These are phyloP conservation scores for Aspergillus steynii DNA, from an alignment of 495 filamentous ascomycete species.

Conservation along the genomic window DNA sequence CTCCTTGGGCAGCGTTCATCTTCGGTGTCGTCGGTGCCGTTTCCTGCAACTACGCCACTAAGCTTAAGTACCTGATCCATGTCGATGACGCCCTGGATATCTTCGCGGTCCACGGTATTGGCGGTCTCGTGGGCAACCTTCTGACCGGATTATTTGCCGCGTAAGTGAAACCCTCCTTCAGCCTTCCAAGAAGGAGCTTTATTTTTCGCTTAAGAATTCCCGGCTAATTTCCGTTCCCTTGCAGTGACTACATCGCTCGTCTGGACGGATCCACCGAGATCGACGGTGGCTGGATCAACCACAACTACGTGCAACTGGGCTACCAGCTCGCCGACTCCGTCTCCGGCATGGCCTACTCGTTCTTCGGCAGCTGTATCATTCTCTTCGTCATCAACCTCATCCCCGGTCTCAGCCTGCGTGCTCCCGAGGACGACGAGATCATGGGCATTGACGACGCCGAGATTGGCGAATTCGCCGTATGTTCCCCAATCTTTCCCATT, in stretches of 20 bases:
- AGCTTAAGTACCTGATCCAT: constrained; percentile 85
- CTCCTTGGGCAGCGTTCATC: constrained; percentile 87
- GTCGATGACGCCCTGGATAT: constrained; percentile 94
- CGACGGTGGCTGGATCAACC: constrained; percentile 86
- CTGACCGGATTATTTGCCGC: constrained; percentile 90
- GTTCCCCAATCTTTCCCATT: constrained; percentile 22
- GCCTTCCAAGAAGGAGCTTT: background rate
- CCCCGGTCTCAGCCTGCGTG: constrained; percentile 79
- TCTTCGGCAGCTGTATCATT: constrained; percentile 81
- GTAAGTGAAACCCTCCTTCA: constrained; percentile 43
- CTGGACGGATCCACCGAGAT: constrained; percentile 77
- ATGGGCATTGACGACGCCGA: constrained; percentile 93
- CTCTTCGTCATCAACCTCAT: constrained; percentile 85
- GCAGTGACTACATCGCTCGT: constrained; percentile 79
- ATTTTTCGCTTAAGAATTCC: background rate
- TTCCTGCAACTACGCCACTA: constrained; percentile 93
- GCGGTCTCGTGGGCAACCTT: constrained; percentile 87
- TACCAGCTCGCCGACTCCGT: constrained; percentile 89
- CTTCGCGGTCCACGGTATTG: constrained; percentile 88
- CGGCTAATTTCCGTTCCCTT: background rate
- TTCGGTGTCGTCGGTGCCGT: constrained; percentile 82
- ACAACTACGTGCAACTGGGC: constrained; percentile 83
- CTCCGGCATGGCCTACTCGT: constrained; percentile 82
- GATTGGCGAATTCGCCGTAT: constrained; percentile 91
- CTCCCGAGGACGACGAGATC: constrained; percentile 81